A percentile compares a stretch with the other conserved stretches of the same genome.
phyloP scores from a whole-genome alignment of 2,329 filamentous ascomycete species.

The Penicillium vulpinum region DNA sequence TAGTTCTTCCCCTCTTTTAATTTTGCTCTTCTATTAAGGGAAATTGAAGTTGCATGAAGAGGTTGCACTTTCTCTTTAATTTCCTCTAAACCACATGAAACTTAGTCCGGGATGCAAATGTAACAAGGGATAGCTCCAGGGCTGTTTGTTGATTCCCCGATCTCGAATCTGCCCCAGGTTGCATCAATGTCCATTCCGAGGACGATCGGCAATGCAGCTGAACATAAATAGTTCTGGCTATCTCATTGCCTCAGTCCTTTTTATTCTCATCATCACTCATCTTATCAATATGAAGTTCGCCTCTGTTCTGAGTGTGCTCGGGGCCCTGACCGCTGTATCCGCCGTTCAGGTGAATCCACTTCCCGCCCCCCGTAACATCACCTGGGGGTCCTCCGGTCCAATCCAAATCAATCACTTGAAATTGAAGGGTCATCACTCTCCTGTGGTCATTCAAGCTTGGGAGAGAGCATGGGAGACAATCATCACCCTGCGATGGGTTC shows the following conservation, averaged over 20 bases:
- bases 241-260: background rate
- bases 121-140: conserved; percentile 3
- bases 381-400: conserved; percentile 55
- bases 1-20: background rate
- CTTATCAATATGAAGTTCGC: conserved; percentile 30
- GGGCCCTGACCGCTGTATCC: conserved; percentile 39
- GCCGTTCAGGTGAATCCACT: conserved; percentile 57
- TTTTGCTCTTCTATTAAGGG: too few relatives aligned
- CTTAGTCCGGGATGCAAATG: background rate
- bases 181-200: conserved; percentile 4
- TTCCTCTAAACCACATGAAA: background rate
- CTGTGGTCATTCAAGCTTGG: conserved; percentile 51
- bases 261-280: conserved; percentile 4
- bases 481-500: conserved; percentile 54
- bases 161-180: background rate
- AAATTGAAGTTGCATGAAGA: conserved; percentile 15
- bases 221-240: conserved; percentile 18
- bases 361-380: conserved; percentile 54
- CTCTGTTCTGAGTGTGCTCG: conserved; percentile 26
- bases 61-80: conserved; percentile 10
- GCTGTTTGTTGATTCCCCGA: background rate
- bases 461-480: conserved; percentile 53
- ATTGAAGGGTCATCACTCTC: conserved; percentile 32
- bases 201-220: conserved; percentile 18
- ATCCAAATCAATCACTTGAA: conserved; percentile 44